Evolutionary conservation across 345 rosid genomes (phyloP).

Genomic region (Ailanthus altissimus): DNA sequence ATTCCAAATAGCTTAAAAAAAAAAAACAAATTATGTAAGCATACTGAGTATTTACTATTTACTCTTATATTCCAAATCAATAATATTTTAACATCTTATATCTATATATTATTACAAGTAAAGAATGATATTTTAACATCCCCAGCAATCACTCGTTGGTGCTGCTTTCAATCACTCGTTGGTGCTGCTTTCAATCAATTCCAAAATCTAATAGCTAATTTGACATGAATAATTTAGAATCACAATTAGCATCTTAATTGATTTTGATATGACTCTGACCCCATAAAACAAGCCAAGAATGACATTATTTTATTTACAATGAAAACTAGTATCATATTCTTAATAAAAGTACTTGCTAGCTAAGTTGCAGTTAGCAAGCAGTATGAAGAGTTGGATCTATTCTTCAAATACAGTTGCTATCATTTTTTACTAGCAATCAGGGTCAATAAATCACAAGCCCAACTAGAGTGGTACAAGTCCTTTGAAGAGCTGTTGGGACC

Average conservation of each 20-base stretch:
- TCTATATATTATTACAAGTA: too few relatives aligned
- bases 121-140: too few relatives aligned
- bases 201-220: not conserved
- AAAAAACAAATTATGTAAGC: too few relatives aligned
- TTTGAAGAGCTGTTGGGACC: constrained; percentile 27
- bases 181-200: too few relatives aligned
- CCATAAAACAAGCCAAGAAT: not conserved
- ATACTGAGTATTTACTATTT: too few relatives aligned
- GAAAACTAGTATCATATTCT: not conserved
- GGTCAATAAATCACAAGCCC: not conserved
- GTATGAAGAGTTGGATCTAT: not conserved
- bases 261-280: not conserved
- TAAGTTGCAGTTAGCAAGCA: too few relatives aligned
- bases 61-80: too few relatives aligned
- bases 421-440: not conserved
- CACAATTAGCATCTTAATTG: not conserved
- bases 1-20: too few relatives aligned
- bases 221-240: not conserved
- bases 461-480: not conserved
- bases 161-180: too few relatives aligned
- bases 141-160: too few relatives aligned
- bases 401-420: not conserved
- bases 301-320: not conserved
- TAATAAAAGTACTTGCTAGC: not conserved
- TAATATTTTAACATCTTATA: too few relatives aligned